Evolutionary conservation across 768 basidiomycete species (phyloP).

Genomic region (Boletellus emodensis): DNA sequence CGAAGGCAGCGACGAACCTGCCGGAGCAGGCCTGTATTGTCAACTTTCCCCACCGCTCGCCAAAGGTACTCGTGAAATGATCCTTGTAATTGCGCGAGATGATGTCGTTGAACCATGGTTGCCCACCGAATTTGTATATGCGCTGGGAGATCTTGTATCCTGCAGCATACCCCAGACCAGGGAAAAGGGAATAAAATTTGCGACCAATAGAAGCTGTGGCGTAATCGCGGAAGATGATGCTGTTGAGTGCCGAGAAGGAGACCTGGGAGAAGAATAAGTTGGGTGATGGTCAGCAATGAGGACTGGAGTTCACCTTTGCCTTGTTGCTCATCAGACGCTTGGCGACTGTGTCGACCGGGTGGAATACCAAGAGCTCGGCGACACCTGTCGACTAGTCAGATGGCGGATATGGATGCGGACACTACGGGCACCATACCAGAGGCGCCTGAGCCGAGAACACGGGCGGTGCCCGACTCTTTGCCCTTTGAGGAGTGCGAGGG

Average conservation of each 20-base stretch:
- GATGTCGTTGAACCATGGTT: slow-evolving; percentile 95
- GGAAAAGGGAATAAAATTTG: slow-evolving; percentile 91
- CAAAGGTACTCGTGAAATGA: slow-evolving; percentile 79
- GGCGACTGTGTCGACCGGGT: slow-evolving; percentile 96
- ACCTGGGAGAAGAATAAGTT: slow-evolving; percentile 40
- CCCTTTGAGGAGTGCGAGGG: slow-evolving; percentile 43
- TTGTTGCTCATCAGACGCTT: slow-evolving; percentile 99
- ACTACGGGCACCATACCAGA: slow-evolving; percentile 52
- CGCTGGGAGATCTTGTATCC: slow-evolving; percentile 96
- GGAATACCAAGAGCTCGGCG: slow-evolving; percentile 92
- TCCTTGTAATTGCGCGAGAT: slow-evolving; percentile 78
- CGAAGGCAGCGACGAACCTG: slow-evolving; percentile 48
- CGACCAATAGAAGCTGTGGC: slow-evolving; percentile 61
- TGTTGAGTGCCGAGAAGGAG: slow-evolving; percentile 55
- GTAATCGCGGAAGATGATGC: slow-evolving; percentile 85
- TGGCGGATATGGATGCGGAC: neutral
- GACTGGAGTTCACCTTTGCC: slow-evolving; percentile 49
- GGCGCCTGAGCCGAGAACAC: slow-evolving; percentile 87
- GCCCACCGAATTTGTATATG: slow-evolving; percentile 97
- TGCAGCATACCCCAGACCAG: slow-evolving; percentile 95
- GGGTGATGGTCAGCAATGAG: neutral
- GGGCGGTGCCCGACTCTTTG: slow-evolving; percentile 85
- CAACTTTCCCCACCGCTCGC: slow-evolving; percentile 93
- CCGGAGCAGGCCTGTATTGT: slow-evolving; percentile 95
- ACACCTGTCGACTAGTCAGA: slow-evolving; percentile 52